These are phyloP conservation scores for Sanghuangporus sanghuang DNA, from an alignment of 1,284 basidiomycete genomes.

Conservation along the genomic window DNA sequence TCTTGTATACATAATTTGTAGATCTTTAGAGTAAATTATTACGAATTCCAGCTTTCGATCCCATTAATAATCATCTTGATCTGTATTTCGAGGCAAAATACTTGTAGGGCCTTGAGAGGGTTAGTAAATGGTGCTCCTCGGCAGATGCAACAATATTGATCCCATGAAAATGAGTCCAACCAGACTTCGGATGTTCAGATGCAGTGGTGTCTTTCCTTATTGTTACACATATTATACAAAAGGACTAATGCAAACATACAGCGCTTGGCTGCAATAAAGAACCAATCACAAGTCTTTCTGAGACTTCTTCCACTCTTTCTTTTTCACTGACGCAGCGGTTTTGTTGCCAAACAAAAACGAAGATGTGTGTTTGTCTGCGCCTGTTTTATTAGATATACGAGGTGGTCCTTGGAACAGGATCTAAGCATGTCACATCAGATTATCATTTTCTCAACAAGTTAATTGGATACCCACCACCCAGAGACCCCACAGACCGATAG, in stretches of 20 bases:
- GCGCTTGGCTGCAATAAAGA: too few species aligned
- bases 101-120: too few species aligned
- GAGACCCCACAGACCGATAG: slow-evolving; percentile 60
- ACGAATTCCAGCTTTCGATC: background rate
- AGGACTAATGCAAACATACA: too few species aligned
- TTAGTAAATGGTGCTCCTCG: too few species aligned
- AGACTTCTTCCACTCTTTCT: slow-evolving; percentile 56
- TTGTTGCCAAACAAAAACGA: slow-evolving; percentile 74
- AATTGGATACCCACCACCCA: slow-evolving; percentile 54
- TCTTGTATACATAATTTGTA: slow-evolving; percentile 10
- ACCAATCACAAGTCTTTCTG: slow-evolving; percentile 15
- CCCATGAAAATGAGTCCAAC: too few species aligned
- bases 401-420: slow-evolving; percentile 56
- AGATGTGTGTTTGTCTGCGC: slow-evolving; percentile 76
- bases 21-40: background rate
- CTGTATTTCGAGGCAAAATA: too few species aligned
- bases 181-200: too few species aligned
- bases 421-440: slow-evolving; percentile 31
- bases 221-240: too few species aligned
- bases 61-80: too few species aligned
- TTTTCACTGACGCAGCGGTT: slow-evolving; percentile 62
- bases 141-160: too few species aligned
- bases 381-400: slow-evolving; percentile 61
- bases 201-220: too few species aligned
- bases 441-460: background rate